Base-by-base conservation (phyloP, 129 eudicot species). In the Glebionis coronaria region DNA sequence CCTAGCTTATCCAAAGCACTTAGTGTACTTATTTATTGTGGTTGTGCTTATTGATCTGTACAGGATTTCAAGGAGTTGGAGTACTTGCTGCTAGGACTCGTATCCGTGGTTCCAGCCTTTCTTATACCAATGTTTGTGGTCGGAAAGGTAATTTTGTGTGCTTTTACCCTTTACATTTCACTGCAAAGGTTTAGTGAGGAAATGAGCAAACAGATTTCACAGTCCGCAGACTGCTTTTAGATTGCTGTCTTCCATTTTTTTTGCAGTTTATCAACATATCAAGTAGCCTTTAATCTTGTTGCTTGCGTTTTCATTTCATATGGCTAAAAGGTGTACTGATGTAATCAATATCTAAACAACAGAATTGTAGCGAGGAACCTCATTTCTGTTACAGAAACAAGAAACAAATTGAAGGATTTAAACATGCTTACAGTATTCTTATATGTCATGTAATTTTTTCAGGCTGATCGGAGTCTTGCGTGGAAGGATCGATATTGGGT, bases 401-500 rank as follows among this genome's bases (percentile, higher is more conserved):
- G 54, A 49, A 49, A 49, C 54, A 13, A 49, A 49, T 23, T 14
- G 54, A 15, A 56, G 13, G 40, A 23, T 56, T 56, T 18, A 23
- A 12, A 21, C n/a, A 56, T 9, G 23, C 0, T 55, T 20, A 55
- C 14, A 56, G 35, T 16, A 23, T 53, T 61, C 12, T 18, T 56
- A 35, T 62, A 5, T 54, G 18, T 25, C 77, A 47, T 74, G 53
- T 46, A 16, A 15, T 42, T 74, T 69, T 85, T 81, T 12, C 80
- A 92, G 98, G 95, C 89, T 10, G 98, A 92, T 75, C 76, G 80
- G 25, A 56, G 70, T 76, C 63, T 80, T 61, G 19, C 62, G 52
- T 92, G 77, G 91, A 92, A 85, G 81, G 91, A 92, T 79, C 91
- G 98, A 20, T 88, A 92, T 29, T 92, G 96, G 98, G 96, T 92